Evolutionary conservation across 768 basidiomycete genomes (phyloP), one percentile per base, ranked within the genome.

Genomic region (Leccinum fibrillosum): DNA sequence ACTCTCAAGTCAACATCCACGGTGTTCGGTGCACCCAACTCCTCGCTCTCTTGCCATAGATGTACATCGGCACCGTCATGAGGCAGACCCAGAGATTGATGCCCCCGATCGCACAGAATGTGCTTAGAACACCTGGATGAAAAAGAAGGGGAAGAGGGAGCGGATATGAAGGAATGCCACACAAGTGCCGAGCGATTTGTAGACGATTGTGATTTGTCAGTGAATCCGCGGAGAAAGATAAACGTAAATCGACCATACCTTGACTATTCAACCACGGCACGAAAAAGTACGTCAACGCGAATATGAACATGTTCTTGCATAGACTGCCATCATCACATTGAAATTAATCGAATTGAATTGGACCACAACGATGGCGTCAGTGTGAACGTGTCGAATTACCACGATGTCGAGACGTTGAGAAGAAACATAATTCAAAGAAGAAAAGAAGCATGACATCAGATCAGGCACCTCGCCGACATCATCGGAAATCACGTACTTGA

Each of bases 51-150:
- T 50, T 50, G 11, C 49, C 49, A 50, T 50, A 50, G 28, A 50
- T 50, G n/a, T 50, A 50, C 49, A 50, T 50, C 26, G 49, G 49
- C 17, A 50, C 49, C 28, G 49, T 50, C 49, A 50, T 50, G 28
- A 50, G 49, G 49, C 49, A 50, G 4, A 50, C 49, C 26, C 15
- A 50, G 25, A 50, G 28, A 26, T 50, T 50, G 28, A 50, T 26
- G 7, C 30, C 49, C n/a, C 49, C 49, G 28, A 50, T 50, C 5
- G 49, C 1, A 50, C 28, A 50, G 28, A 50, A 50, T 3, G 49
- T 50, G 4, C 30, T 28, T 2, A 50, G 49, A 50, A 50, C 30
- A 4, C 49, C 49, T 50, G 23, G 49, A 19, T 26, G 30, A 19
- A n/a, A 13, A 50, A 4, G 19, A 45, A 23, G 42, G 42, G 10